phyloP scores from a whole-genome alignment of 1,284 basidiomycete species.

The Irpex lacteus region DNA sequence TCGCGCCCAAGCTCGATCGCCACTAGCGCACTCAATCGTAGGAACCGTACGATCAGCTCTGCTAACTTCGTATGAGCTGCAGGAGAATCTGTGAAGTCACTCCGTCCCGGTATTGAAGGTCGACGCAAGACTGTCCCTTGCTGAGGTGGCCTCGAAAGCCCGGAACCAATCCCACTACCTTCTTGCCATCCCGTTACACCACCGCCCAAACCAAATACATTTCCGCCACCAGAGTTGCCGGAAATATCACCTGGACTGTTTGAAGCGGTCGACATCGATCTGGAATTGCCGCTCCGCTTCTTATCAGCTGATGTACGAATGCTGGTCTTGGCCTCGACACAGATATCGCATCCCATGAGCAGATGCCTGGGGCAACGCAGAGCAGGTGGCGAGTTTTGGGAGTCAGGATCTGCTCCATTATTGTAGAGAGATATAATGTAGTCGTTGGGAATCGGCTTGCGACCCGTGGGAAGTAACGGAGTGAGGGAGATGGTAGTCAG shows the following conservation, averaged over 20 bases:
- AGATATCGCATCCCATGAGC: conserved; percentile 69
- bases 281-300: conserved; percentile 19
- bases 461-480: conserved; percentile 12
- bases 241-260: conserved; percentile 24
- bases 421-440: conserved; percentile 53
- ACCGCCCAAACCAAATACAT: conserved; percentile 34
- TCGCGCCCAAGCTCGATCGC: conserved; percentile 71
- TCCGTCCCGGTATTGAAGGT: conserved; percentile 17
- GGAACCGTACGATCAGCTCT: conserved; percentile 68
- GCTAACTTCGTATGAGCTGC: conserved; percentile 61
- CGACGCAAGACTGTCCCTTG: conserved; percentile 57
- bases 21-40: conserved; percentile 71
- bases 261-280: conserved; percentile 21
- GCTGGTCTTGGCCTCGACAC: conserved; percentile 51
- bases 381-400: conserved; percentile 59
- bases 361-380: conserved; percentile 71
- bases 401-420: conserved; percentile 58
- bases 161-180: conserved; percentile 66
- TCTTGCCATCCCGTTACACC: conserved; percentile 69
- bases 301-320: conserved; percentile 16
- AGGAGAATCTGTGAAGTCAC: conserved; percentile 17
- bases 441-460: conserved; percentile 32
- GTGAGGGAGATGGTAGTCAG: conserved; percentile 37
- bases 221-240: conserved; percentile 9
- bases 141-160: conserved; percentile 51